phyloP scores from a whole-genome alignment of 2,329 filamentous ascomycete species.

The Cryphonectria japonica region DNA sequence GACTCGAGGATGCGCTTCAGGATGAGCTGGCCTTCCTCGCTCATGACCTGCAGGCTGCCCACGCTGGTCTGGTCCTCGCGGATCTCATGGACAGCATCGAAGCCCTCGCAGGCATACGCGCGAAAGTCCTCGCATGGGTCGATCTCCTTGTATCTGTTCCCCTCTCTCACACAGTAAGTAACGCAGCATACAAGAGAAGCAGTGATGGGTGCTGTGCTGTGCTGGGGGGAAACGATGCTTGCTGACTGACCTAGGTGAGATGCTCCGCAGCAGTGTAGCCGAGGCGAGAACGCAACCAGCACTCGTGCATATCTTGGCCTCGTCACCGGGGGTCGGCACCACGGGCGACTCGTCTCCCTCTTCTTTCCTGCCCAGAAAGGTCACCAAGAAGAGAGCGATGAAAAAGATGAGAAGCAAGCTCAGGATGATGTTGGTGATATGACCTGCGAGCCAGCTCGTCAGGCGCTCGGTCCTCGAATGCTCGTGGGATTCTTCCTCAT shows the following conservation, averaged over 20 bases:
- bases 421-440: slow-evolving; percentile 22
- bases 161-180: background rate
- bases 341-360: background rate
- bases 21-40: slow-evolving; percentile 60
- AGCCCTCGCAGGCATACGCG: slow-evolving; percentile 65
- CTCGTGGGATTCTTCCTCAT: background rate
- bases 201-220: too few relatives aligned
- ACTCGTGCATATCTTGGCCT: slow-evolving; percentile 26
- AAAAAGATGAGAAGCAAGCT: slow-evolving; percentile 19
- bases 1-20: slow-evolving; percentile 68
- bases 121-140: slow-evolving; percentile 70
- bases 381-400: slow-evolving; percentile 21
- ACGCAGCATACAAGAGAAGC: slow-evolving; percentile 32
- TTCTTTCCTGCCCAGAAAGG: background rate
- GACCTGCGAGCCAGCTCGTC: slow-evolving; percentile 20
- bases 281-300: slow-evolving; percentile 28
- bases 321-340: slow-evolving; percentile 2
- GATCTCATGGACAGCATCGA: slow-evolving; percentile 66
- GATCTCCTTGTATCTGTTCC: slow-evolving; percentile 54
- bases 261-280: slow-evolving; percentile 28
- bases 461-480: slow-evolving; percentile 11
- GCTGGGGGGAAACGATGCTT: background rate
- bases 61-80: slow-evolving; percentile 64
- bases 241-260: slow-evolving; percentile 23
- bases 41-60: slow-evolving; percentile 65